phyloP scores from a whole-genome alignment of 2,329 filamentous ascomycete species.

The Thermomyces lanuginosus region DNA sequence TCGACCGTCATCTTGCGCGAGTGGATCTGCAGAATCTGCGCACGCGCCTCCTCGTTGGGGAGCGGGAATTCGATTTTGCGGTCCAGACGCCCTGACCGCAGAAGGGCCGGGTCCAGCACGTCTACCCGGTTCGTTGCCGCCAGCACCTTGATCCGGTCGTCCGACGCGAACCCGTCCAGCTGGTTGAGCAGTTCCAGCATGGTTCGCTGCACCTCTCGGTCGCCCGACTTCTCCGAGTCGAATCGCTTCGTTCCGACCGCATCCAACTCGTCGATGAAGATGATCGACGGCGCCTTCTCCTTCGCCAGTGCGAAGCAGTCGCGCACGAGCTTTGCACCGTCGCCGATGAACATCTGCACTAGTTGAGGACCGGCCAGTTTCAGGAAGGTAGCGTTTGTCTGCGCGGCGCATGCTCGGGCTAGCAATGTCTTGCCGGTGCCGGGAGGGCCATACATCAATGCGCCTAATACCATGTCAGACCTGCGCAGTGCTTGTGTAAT shows the following conservation, averaged over 20 bases:
- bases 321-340: constrained; percentile 91
- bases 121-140: constrained; percentile 91
- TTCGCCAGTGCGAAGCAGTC: constrained; percentile 97
- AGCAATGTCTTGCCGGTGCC: constrained; percentile 41
- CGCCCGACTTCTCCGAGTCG: constrained; percentile 94
- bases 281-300: constrained; percentile 96
- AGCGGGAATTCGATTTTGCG: constrained; percentile 97
- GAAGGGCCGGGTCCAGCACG: constrained; percentile 76
- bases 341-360: constrained; percentile 99
- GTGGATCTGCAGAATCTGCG: constrained; percentile 94
- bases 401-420: constrained; percentile 86
- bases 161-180: constrained; percentile 91
- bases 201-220: constrained; percentile 92
- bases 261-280: constrained; percentile 98
- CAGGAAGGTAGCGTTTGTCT: constrained; percentile 96
- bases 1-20: constrained; percentile 97
- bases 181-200: constrained; percentile 99
- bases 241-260: constrained; percentile 98
- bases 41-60: constrained; percentile 91
- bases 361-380: constrained; percentile 95
- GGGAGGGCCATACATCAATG: constrained; percentile 76
- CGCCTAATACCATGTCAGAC: constrained; percentile 41
- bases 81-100: constrained; percentile 83
- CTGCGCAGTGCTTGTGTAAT: constrained; percentile 5
- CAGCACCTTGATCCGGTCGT: constrained; percentile 91